Percentiles rank a stretch among this genome's conserved stretches.
Evolutionary conservation across 108 stramenopile species (phyloP).

Genomic region (Skeletonema menzelii): DNA sequence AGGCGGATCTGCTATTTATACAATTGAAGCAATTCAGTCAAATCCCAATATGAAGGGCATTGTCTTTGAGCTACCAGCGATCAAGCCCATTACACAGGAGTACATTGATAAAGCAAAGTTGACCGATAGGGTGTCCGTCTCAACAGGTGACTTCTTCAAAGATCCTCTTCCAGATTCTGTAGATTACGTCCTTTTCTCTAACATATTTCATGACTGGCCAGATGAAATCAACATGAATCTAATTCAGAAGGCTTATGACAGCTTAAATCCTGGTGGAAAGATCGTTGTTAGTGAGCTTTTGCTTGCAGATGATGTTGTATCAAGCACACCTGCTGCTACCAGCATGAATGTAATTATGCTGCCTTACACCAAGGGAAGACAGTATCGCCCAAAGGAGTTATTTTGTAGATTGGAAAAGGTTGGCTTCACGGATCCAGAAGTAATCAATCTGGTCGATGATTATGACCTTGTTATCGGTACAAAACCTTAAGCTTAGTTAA

Average conservation of each 20-base stretch:
- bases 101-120: slow-evolving; percentile 3
- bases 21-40: slow-evolving; percentile 6
- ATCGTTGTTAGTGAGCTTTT: slow-evolving; percentile 16
- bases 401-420: slow-evolving; percentile 8
- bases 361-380: slow-evolving; percentile 7
- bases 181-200: slow-evolving; percentile 5
- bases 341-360: slow-evolving; percentile 16
- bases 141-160: slow-evolving; percentile 11
- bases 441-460: slow-evolving; percentile 6
- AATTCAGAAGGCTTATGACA: slow-evolving; percentile 6
- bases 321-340: background rate
- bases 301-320: slow-evolving; percentile 4
- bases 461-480: slow-evolving; percentile 9
- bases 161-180: slow-evolving; percentile 5
- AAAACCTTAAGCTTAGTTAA: slow-evolving; percentile 4
- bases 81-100: slow-evolving; percentile 12
- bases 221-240: background rate
- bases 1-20: slow-evolving; percentile 15
- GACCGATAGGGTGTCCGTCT: slow-evolving; percentile 2
- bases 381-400: slow-evolving; percentile 13
- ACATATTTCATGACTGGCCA: slow-evolving; percentile 16
- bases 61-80: slow-evolving; percentile 11
- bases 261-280: slow-evolving; percentile 5
- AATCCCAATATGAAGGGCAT: slow-evolving; percentile 12
- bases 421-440: background rate